Evolutionary conservation across 2,329 filamentous ascomycete species (phyloP).

Genomic region (Penicillium freii): DNA sequence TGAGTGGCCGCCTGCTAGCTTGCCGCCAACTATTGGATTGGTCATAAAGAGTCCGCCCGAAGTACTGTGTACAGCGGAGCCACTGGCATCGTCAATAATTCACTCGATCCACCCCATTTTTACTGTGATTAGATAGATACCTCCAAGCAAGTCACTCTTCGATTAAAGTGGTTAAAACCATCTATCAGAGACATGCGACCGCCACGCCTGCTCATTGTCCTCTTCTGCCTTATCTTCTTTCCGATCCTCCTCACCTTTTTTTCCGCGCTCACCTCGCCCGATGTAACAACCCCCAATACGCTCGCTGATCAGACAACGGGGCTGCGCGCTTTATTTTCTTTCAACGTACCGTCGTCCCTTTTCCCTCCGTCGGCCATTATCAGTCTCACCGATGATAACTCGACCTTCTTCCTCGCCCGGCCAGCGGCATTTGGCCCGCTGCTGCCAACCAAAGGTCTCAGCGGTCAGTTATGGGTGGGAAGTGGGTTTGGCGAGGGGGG

Average conservation of each 20-base stretch:
- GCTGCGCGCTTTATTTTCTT: slow-evolving; percentile 63
- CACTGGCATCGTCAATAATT: slow-evolving; percentile 14
- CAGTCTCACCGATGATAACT: slow-evolving; percentile 95
- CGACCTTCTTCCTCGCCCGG: slow-evolving; percentile 89
- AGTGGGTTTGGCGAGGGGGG: slow-evolving; percentile 79
- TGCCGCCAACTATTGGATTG: slow-evolving; percentile 35
- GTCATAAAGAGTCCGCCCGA: slow-evolving; percentile 26
- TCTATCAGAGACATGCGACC: slow-evolving; percentile 44
- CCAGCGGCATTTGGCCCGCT: slow-evolving; percentile 89
- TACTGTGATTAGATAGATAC: neutral
- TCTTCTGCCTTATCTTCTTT: slow-evolving; percentile 49
- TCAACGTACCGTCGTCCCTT: slow-evolving; percentile 75
- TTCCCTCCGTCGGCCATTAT: slow-evolving; percentile 96
- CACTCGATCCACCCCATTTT: slow-evolving; percentile 9
- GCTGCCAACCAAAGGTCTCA: slow-evolving; percentile 72
- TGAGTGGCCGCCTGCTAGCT: slow-evolving; percentile 32
- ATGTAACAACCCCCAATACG: slow-evolving; percentile 39
- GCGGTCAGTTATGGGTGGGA: slow-evolving; percentile 89
- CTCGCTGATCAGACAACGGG: slow-evolving; percentile 45
- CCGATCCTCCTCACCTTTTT: slow-evolving; percentile 50
- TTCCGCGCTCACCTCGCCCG: slow-evolving; percentile 44
- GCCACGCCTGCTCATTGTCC: slow-evolving; percentile 46
- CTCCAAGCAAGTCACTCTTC: neutral
- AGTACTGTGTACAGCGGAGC: slow-evolving; percentile 22
- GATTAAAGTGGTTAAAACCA: neutral